Evolutionary conservation across 306 rosid genomes (phyloP), one percentile per base, ranked within the genome.

Genomic region (Vigna angularis): DNA sequence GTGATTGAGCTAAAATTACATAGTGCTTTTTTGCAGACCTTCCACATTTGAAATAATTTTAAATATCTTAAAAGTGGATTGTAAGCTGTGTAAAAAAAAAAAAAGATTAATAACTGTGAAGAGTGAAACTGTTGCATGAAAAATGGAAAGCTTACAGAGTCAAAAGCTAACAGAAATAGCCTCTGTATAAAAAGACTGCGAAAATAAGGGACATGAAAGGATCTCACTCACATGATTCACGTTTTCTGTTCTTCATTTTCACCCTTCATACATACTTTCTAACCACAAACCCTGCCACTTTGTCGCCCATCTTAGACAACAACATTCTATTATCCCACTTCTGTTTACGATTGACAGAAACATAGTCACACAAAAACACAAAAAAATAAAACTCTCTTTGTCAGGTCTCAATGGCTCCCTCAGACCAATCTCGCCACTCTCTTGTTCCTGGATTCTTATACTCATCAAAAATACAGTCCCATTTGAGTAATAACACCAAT

Each of bases 361-460:
- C 73, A 63, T 9, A 58, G 44, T 59, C 18, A 30, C 67, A 61
- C 45, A 57, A 56, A 56, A 56, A 56, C 32, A 50, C 32, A 56
- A 20, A 53, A 53, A 8, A 53, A 53, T 3, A 50, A 50, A 4
- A 6, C 7, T 11, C n/a, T 45, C 4, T 40, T 20, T 40, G 11
- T 83, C 65, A 58, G 14, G 34, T 76, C 59, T 53, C 71, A 38
- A 86, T 86, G 90, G 89, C 87, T 73, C 76, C 83, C n/a, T 63
- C 79, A 8, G 66, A 78, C 0, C 81, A 83, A 45, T 69, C 84
- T 66, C 78, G 82, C 22, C 48, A 68, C 3, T 78, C 92, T 73
- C 89, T 89, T 49, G n/a, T 93, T 53, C 94, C 94, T 5, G 83
- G 70, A 62, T 89, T 80, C 79, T 82, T 93, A 0, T 90, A 93